Evolutionary conservation across 768 basidiomycete genomes (phyloP).

Genomic region (Lactifluus echinatus): DNA sequence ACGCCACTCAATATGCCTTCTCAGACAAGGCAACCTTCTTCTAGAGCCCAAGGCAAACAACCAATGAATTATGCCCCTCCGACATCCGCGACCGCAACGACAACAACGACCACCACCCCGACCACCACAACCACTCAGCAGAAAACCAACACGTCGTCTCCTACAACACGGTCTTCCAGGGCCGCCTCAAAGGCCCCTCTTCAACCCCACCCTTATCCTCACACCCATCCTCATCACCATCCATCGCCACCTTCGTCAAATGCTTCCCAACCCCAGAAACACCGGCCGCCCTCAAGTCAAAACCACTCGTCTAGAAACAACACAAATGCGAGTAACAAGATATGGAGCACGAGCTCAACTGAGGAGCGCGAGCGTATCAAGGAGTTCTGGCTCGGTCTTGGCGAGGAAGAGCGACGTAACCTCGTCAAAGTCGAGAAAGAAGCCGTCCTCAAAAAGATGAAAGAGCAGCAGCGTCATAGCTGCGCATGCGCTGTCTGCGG

Average conservation of each 20-base stretch:
- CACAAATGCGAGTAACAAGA: constrained; percentile 51
- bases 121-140: constrained; percentile 1
- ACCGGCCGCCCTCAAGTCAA: constrained; percentile 29
- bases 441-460: constrained; percentile 96
- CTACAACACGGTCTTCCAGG: constrained; percentile 29
- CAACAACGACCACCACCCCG: constrained; percentile 27
- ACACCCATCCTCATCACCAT: constrained; percentile 47
- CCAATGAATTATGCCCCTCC: constrained; percentile 66
- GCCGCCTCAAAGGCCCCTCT: constrained; percentile 49
- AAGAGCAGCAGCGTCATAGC: constrained; percentile 96
- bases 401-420: constrained; percentile 81
- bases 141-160: constrained; percentile 25
- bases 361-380: constrained; percentile 97
- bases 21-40: constrained; percentile 35
- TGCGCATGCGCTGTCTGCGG: constrained; percentile 96
- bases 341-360: constrained; percentile 87
- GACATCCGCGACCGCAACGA: constrained; percentile 29
- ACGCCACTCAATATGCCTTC: constrained; percentile 22
- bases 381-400: constrained; percentile 94
- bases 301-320: neutral
- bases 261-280: constrained; percentile 32
- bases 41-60: constrained; percentile 83
- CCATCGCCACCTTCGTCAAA: constrained; percentile 43
- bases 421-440: constrained; percentile 98
- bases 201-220: constrained; percentile 39